phyloP scores from a whole-genome alignment of 495 filamentous ascomycete genomes.

The Chaetomidium leptoderma region DNA sequence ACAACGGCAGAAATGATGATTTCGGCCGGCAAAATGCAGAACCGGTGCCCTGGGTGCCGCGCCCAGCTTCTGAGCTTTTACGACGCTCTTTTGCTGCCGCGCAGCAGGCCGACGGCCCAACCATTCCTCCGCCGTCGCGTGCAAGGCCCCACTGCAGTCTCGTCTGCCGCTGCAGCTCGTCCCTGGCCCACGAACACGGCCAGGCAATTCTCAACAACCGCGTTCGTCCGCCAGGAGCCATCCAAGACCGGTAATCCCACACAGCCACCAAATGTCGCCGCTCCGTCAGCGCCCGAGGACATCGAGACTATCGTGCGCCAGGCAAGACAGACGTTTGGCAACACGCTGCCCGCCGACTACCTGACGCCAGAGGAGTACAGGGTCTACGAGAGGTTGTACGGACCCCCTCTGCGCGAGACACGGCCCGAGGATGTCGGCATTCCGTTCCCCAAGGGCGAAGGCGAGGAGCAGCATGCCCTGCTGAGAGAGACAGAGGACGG shows the following conservation, averaged over 20 bases:
- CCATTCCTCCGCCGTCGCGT: constrained; percentile 20
- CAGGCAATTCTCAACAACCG: constrained; percentile 41
- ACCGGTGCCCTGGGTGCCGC: constrained; percentile 49
- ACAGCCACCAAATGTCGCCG: constrained; percentile 6
- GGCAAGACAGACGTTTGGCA: constrained; percentile 70
- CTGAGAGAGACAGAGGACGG: constrained; percentile 59
- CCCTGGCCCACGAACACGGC: constrained; percentile 20
- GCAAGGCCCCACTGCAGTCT: constrained; percentile 14
- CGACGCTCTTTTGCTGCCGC: constrained; percentile 35
- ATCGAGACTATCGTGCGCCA: constrained; percentile 62
- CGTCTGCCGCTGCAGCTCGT: constrained; percentile 17
- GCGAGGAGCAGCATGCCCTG: constrained; percentile 29
- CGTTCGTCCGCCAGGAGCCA: constrained; percentile 24
- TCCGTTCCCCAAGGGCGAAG: constrained; percentile 29
- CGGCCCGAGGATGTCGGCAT: constrained; percentile 54
- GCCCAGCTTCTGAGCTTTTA: constrained; percentile 45
- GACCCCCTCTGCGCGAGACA: constrained; percentile 57
- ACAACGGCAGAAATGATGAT: constrained; percentile 38
- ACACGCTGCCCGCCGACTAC: constrained; percentile 69
- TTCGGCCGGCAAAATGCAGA: constrained; percentile 41
- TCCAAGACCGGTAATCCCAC: not conserved
- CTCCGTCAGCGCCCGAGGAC: constrained; percentile 26
- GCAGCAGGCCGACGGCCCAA: constrained; percentile 16
- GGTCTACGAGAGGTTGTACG: constrained; percentile 79
- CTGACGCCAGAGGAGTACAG: constrained; percentile 64